These are phyloP conservation scores for Tricharina praecox DNA, from an alignment of 495 filamentous ascomycete species.

Conservation along the genomic window DNA sequence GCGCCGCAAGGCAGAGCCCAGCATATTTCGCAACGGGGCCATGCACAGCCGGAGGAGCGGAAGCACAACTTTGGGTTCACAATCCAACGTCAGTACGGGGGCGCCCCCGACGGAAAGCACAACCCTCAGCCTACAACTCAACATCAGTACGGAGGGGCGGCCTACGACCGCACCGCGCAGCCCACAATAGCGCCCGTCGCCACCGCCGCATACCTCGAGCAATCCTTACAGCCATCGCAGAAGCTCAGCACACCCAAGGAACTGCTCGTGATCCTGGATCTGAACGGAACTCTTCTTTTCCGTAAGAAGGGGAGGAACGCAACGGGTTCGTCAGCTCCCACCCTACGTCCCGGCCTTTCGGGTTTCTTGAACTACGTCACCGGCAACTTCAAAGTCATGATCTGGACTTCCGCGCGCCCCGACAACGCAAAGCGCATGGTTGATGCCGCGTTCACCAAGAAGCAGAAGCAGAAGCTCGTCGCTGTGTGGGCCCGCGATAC, in stretches of 20 bases:
- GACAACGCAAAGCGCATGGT: constrained; percentile 51
- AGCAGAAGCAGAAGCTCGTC: constrained; percentile 35
- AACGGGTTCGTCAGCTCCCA: constrained; percentile 8
- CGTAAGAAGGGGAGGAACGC: constrained; percentile 31
- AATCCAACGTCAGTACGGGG: too few relatives aligned
- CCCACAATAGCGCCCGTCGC: constrained; percentile 26
- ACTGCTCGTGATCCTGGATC: constrained; percentile 69
- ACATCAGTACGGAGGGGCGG: too few relatives aligned
- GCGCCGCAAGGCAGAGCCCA: too few relatives aligned
- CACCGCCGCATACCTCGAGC: constrained; percentile 28
- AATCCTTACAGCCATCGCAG: constrained; percentile 7
- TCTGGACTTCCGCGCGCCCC: constrained; percentile 77
- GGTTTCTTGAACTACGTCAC: constrained; percentile 53
- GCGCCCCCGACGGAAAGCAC: too few relatives aligned
- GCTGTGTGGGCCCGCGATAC: constrained; percentile 68
- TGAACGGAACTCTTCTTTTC: constrained; percentile 77
- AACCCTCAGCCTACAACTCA: too few relatives aligned
- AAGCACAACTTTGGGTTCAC: too few relatives aligned
- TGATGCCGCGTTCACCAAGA: constrained; percentile 33
- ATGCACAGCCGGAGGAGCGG: too few relatives aligned
- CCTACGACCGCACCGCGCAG: too few relatives aligned
- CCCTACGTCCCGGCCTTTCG: constrained; percentile 42
- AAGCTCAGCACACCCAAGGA: constrained; percentile 26
- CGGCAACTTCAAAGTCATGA: constrained; percentile 53
- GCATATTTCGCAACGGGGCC: too few relatives aligned